These are phyloP conservation scores for Fusarium dlaminii DNA, from an alignment of 2,329 filamentous ascomycete species.

Conservation along the genomic window DNA sequence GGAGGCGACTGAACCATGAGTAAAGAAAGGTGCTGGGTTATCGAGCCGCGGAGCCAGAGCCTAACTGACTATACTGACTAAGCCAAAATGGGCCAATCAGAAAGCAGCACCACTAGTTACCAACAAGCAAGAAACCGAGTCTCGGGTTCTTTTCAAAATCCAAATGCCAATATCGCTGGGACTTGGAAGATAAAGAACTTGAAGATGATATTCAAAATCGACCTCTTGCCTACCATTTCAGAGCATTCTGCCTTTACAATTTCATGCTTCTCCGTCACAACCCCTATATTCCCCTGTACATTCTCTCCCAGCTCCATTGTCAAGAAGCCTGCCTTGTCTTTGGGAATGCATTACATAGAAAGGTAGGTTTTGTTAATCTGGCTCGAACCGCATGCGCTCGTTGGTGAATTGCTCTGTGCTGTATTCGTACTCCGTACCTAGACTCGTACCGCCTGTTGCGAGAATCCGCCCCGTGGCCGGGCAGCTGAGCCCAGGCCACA, in stretches of 20 bases:
- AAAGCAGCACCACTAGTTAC: not conserved
- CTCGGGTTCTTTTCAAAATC: not conserved
- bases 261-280: not conserved
- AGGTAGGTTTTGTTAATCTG: not conserved
- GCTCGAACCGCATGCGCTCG: not conserved
- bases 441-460: not conserved
- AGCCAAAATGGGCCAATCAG: conserved; percentile 22
- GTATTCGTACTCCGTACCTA: not conserved
- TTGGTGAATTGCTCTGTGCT: not conserved
- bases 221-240: not conserved
- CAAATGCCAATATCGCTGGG: not conserved
- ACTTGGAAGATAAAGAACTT: not conserved
- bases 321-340: not conserved
- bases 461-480: not conserved
- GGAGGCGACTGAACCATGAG: conserved; percentile 22
- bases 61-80: conserved; percentile 34
- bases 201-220: not conserved
- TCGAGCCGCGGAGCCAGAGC: conserved; percentile 28
- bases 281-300: not conserved
- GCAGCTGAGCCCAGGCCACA: not conserved
- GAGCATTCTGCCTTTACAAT: not conserved
- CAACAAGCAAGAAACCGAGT: not conserved
- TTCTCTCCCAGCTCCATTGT: not conserved
- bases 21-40: conserved; percentile 20
- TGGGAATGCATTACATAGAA: not conserved